phyloP scores from a whole-genome alignment of 129 eudicot genomes.

The Kitagawia praeruptora region DNA sequence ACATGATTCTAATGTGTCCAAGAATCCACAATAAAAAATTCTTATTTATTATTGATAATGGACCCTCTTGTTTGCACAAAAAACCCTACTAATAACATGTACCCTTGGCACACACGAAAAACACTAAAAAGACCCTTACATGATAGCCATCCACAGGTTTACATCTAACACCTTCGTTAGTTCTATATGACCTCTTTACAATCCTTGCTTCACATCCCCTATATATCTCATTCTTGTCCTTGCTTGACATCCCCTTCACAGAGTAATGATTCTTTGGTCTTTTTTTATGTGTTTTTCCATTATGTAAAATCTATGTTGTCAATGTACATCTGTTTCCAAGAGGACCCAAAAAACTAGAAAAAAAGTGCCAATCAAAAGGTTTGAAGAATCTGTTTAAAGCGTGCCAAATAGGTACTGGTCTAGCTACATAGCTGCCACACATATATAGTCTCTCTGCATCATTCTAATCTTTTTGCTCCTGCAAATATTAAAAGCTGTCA shows the following conservation, averaged over 20 bases:
- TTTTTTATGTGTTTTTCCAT: not conserved
- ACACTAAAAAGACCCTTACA: no score
- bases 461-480: not conserved
- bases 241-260: no score
- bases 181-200: not conserved
- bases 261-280: no score
- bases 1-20: no score
- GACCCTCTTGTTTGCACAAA: no score
- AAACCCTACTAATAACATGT: no score
- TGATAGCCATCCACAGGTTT: no score
- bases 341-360: slow-evolving; percentile 1
- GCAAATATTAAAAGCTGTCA: not conserved
- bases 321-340: not conserved
- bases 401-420: not conserved
- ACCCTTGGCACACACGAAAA: no score
- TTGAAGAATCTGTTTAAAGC: not conserved
- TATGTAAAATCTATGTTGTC: not conserved
- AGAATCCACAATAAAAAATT: no score
- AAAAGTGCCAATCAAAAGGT: not conserved
- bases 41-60: no score
- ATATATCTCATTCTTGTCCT: not conserved
- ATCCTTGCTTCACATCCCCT: not conserved
- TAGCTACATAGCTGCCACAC: not conserved
- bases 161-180: no score
- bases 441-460: not conserved